Conservation (phyloP, 2,329 filamentous ascomycete genomes). For the Karstenula rhodostoma region DNA sequence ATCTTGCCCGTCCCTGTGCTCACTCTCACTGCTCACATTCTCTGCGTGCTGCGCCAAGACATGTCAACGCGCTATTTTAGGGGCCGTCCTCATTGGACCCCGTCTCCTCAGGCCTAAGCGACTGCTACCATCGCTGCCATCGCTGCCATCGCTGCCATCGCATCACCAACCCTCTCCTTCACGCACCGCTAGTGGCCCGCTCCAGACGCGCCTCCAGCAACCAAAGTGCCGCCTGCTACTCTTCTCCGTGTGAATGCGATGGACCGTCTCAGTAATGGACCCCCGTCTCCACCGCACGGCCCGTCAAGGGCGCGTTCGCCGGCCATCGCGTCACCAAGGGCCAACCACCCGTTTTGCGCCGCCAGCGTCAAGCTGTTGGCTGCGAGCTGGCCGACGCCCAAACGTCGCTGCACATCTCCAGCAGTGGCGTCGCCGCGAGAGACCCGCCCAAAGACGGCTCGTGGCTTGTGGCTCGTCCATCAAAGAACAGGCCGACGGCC, state of each 20-base stretch:
- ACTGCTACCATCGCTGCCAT: conserved; percentile 32
- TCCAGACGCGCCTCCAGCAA: conserved; percentile 27
- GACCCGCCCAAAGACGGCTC: conserved; percentile 23
- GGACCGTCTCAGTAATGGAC: conserved; percentile 8
- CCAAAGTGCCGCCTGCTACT: conserved; percentile 29
- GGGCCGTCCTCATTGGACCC: conserved; percentile 26
- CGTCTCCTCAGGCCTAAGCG: conserved; percentile 28
- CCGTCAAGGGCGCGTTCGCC: conserved; percentile 21
- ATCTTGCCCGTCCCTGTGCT: conserved; percentile 21
- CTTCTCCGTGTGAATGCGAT: neutral
- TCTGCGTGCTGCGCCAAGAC: conserved; percentile 19
- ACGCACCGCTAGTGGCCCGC: conserved; percentile 23
- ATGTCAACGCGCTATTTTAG: conserved; percentile 37
- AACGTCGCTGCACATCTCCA: conserved; percentile 32
- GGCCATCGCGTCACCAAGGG: conserved; percentile 20
- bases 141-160: conserved; percentile 31
- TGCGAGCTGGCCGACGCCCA: conserved; percentile 27
- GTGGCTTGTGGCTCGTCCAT: conserved; percentile 4
- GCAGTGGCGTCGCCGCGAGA: conserved; percentile 19
- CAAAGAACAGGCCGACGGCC: conserved; percentile 23
- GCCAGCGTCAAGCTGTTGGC: conserved; percentile 21
- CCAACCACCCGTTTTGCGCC: conserved; percentile 37
- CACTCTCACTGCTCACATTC: neutral
- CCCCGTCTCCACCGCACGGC: conserved; percentile 40
- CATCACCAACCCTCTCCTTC: conserved; percentile 28